Conservation (phyloP, 1,284 basidiomycete species). For the Leccinum pachyderme region DNA sequence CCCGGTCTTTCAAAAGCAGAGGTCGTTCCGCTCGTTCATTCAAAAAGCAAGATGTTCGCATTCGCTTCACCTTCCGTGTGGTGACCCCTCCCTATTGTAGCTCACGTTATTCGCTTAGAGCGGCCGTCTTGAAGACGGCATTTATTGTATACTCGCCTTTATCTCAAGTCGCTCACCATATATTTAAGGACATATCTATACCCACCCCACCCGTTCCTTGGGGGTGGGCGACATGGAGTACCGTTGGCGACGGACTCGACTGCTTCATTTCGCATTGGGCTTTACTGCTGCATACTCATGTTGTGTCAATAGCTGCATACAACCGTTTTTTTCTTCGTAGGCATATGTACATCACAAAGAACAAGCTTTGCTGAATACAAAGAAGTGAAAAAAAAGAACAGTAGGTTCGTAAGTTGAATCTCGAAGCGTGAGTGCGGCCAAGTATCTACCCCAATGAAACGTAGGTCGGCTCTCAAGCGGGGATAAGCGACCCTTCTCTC, state of each 20-base stretch:
- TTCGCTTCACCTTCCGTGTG: constrained; percentile 46
- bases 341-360: constrained; percentile 37
- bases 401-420: background rate
- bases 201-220: constrained; percentile 14
- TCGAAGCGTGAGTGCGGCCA: background rate
- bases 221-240: constrained; percentile 27
- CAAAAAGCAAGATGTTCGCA: constrained; percentile 47
- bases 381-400: background rate
- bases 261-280: constrained; percentile 37
- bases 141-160: constrained; percentile 29
- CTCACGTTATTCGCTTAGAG: constrained; percentile 26
- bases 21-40: constrained; percentile 29
- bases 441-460: constrained; percentile 8
- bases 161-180: constrained; percentile 11
- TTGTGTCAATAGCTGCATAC: constrained; percentile 39
- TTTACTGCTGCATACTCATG: constrained; percentile 32
- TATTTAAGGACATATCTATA: constrained; percentile 39
- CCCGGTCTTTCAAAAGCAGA: constrained; percentile 32
- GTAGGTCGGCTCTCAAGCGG: background rate
- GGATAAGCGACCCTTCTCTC: constrained; percentile 8
- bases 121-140: constrained; percentile 31
- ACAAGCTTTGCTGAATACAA: constrained; percentile 30
- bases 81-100: constrained; percentile 35
- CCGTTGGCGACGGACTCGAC: constrained; percentile 15
- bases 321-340: constrained; percentile 22